Evolutionary conservation across 2,329 filamentous ascomycete genomes (phyloP).

Genomic region (Rasamsonia emersonii): DNA sequence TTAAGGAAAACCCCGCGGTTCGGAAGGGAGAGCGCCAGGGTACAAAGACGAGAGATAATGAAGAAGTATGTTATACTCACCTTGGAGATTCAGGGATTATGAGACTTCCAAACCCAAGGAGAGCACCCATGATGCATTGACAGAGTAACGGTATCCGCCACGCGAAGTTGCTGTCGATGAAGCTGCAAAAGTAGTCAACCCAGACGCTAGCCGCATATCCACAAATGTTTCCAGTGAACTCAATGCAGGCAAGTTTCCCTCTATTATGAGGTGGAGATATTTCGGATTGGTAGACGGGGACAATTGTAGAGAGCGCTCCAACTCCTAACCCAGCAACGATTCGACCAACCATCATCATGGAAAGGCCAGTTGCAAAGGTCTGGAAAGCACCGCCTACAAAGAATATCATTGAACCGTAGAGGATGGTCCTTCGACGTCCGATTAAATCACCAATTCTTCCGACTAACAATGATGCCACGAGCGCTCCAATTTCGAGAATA

Average conservation of each 20-base stretch:
- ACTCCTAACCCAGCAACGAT: constrained; percentile 79
- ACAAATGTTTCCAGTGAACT: constrained; percentile 94
- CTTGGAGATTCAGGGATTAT: constrained; percentile 94
- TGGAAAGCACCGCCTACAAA: constrained; percentile 75
- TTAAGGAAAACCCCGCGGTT: constrained; percentile 20
- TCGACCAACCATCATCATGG: constrained; percentile 78
- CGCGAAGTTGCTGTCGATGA: constrained; percentile 72
- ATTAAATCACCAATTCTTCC: constrained; percentile 87
- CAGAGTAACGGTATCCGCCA: constrained; percentile 86
- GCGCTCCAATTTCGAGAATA: constrained; percentile 87
- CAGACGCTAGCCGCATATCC: constrained; percentile 95
- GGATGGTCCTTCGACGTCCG: constrained; percentile 77
- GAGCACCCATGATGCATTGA: constrained; percentile 88
- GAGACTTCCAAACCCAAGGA: constrained; percentile 77
- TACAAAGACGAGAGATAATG: constrained; percentile 1
- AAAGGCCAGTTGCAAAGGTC: constrained; percentile 70
- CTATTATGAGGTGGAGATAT: constrained; percentile 95
- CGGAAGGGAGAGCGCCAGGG: not conserved
- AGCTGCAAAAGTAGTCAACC: constrained; percentile 97
- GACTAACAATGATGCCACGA: constrained; percentile 78
- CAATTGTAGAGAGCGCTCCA: constrained; percentile 82
- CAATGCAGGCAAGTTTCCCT: constrained; percentile 91
- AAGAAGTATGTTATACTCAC: constrained; percentile 38
- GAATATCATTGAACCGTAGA: constrained; percentile 90
- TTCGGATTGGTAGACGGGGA: constrained; percentile 88